Conservation (phyloP, 495 filamentous ascomycete species). For the Tuber aestivum region DNA sequence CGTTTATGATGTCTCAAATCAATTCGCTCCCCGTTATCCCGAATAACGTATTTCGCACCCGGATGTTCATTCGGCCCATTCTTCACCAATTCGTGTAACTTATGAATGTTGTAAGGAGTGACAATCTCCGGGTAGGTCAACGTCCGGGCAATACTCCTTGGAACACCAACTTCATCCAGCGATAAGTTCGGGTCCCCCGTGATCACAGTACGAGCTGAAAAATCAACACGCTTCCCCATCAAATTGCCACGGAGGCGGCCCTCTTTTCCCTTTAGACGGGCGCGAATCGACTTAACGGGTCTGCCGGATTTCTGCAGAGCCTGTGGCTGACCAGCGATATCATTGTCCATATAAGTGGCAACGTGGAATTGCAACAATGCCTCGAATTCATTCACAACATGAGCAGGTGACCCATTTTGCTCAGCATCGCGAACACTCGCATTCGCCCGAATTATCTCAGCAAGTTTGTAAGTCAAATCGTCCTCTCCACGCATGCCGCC, state of each 20-base stretch:
- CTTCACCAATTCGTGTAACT: conserved; percentile 76
- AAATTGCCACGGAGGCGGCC: conserved; percentile 93
- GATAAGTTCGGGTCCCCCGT: conserved; percentile 96
- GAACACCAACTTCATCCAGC: conserved; percentile 93
- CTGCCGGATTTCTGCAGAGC: conserved; percentile 94
- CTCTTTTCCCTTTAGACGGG: conserved; percentile 96
- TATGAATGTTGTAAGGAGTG: conserved; percentile 94
- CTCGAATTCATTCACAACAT: conserved; percentile 85
- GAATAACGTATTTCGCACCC: conserved; percentile 90
- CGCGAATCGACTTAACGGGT: conserved; percentile 91
- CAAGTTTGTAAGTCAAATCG: conserved; percentile 96
- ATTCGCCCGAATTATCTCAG: conserved; percentile 97
- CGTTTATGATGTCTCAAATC: conserved; percentile 88
- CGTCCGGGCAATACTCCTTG: conserved; percentile 76
- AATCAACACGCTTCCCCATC: conserved; percentile 99
- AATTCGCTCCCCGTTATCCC: conserved; percentile 83
- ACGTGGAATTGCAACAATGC: conserved; percentile 94
- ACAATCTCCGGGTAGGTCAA: conserved; percentile 96
- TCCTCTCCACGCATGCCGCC: conserved; percentile 86
- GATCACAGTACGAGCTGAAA: conserved; percentile 98
- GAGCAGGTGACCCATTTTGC: conserved; percentile 78
- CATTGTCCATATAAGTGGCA: conserved; percentile 98
- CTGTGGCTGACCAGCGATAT: conserved; percentile 92
- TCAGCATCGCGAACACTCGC: conserved; percentile 84
- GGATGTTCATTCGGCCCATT: conserved; percentile 93